Percentiles rank a stretch among this genome's conserved stretches.
Conservation (phyloP, 2,329 filamentous ascomycete species). For the Alternaria sp. region DNA sequence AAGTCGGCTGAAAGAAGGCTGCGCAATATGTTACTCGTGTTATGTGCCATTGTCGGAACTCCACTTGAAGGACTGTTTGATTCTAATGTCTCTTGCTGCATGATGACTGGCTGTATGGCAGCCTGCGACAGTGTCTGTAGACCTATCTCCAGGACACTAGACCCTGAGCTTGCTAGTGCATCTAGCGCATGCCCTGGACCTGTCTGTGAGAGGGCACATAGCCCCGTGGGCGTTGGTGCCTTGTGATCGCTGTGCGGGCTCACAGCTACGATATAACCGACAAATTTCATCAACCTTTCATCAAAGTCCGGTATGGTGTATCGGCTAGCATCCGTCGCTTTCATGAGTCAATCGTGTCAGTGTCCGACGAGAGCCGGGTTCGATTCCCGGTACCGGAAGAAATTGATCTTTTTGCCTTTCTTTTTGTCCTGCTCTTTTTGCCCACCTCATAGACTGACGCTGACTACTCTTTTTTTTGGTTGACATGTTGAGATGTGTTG, state of each 20-base stretch:
- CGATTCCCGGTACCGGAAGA: conserved; percentile 23
- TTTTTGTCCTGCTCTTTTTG: too few relatives aligned
- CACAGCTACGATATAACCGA: too few relatives aligned
- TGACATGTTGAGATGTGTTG: not conserved
- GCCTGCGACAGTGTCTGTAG: not conserved
- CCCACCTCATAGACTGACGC: too few relatives aligned
- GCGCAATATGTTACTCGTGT: not conserved
- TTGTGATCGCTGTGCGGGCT: too few relatives aligned
- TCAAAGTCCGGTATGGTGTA: conserved; percentile 24
- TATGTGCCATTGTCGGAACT: not conserved
- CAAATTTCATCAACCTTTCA: too few relatives aligned
- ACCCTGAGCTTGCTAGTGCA: not conserved
- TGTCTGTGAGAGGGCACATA: not conserved
- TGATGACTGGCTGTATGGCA: not conserved
- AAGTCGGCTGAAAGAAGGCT: too few relatives aligned
- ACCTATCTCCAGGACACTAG: not conserved
- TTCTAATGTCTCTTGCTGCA: not conserved
- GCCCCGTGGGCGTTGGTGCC: not conserved
- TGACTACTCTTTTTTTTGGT: too few relatives aligned
- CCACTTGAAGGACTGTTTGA: not conserved
- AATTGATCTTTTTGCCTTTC: not conserved
- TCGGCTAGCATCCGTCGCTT: conserved; percentile 33
- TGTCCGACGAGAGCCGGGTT: conserved; percentile 30
- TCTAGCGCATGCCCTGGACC: not conserved
- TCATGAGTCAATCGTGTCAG: conserved; percentile 16